Evolutionary conservation across 805 yeast genomes (phyloP).

Genomic region (Metahyphopichia silvanorum): DNA sequence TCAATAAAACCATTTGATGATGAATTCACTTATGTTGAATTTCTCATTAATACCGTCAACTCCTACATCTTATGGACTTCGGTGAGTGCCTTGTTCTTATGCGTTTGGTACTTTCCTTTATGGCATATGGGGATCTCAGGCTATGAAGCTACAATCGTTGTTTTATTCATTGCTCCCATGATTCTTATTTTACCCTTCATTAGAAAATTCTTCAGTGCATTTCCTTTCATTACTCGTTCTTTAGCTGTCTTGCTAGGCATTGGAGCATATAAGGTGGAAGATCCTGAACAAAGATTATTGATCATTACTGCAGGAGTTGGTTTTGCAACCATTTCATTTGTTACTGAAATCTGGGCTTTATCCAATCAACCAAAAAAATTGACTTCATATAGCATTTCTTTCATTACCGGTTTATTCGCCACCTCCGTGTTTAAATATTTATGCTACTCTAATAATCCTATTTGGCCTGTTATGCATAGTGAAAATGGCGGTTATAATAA

Average conservation of each 20-base stretch:
- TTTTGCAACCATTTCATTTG: slow-evolving; percentile 59
- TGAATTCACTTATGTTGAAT: slow-evolving; percentile 33
- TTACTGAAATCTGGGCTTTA: slow-evolving; percentile 45
- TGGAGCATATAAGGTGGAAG: slow-evolving; percentile 66
- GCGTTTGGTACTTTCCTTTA: slow-evolving; percentile 95
- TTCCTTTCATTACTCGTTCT: slow-evolving; percentile 54
- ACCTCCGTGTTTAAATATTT: slow-evolving; percentile 76
- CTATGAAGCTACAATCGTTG: slow-evolving; percentile 67
- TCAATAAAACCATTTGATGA: slow-evolving; percentile 12
- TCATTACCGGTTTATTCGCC: slow-evolving; percentile 66
- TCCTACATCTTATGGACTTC: slow-evolving; percentile 84
- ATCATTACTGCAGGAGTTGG: slow-evolving; percentile 64
- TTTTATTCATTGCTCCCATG: slow-evolving; percentile 57
- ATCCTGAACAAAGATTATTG: slow-evolving; percentile 70
- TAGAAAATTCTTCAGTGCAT: slow-evolving; percentile 31
- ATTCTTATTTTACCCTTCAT: slow-evolving; percentile 43
- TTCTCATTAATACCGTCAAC: slow-evolving; percentile 51
- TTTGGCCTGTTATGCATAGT: slow-evolving; percentile 92
- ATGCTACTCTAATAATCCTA: slow-evolving; percentile 82
- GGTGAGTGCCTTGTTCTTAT: slow-evolving; percentile 72
- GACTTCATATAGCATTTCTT: slow-evolving; percentile 51
- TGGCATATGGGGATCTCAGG: slow-evolving; percentile 99
- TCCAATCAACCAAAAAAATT: slow-evolving; percentile 24
- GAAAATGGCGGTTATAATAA: slow-evolving; percentile 84
- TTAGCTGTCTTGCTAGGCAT: slow-evolving; percentile 62